These are phyloP conservation scores for Trichoderma sp. DNA, from an alignment of 2,329 filamentous ascomycete genomes.

Conservation along the genomic window DNA sequence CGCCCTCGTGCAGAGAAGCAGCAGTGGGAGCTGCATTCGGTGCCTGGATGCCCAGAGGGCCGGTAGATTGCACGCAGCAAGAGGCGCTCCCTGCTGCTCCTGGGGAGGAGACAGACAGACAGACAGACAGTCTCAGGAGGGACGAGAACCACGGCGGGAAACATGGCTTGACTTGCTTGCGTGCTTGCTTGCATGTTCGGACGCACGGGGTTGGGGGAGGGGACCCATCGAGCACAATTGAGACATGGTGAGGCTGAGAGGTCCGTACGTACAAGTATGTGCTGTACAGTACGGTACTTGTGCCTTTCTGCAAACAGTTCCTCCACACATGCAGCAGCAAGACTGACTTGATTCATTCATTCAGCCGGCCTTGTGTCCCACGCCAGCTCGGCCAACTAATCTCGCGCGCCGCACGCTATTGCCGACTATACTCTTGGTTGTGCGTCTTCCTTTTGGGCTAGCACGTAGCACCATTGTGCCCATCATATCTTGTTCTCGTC, in stretches of 20 bases:
- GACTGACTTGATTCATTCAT: not conserved
- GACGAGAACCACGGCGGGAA: not conserved
- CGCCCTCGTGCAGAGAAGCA: slow-evolving; percentile 25
- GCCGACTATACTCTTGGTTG: slow-evolving; percentile 10
- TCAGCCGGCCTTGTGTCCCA: slow-evolving; percentile 9
- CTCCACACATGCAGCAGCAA: not conserved
- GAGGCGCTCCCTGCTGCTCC: slow-evolving; percentile 7
- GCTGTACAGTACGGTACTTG: not conserved
- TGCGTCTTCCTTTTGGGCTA: slow-evolving; percentile 11
- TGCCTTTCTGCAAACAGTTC: not conserved
- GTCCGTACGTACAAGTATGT: not conserved
- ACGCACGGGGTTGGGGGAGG: too few species aligned
- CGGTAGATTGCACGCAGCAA: slow-evolving; percentile 8
- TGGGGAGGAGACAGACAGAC: not conserved
- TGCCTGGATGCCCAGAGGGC: slow-evolving; percentile 1
- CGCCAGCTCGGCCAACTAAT: slow-evolving; percentile 24
- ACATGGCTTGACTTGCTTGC: not conserved
- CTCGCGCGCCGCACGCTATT: slow-evolving; percentile 21
- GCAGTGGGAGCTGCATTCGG: slow-evolving; percentile 12
- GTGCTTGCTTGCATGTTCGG: too few species aligned
- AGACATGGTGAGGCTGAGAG: too few species aligned
- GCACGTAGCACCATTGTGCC: slow-evolving; percentile 2
- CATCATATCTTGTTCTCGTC: slow-evolving; percentile 17
- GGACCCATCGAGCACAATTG: too few species aligned
- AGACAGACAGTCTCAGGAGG: slow-evolving; percentile 15